Evolutionary conservation across 371 early-diverging fungal genomes (phyloP), one percentile per base, ranked within the genome.

Genomic region (Capniomyces stellatus): DNA sequence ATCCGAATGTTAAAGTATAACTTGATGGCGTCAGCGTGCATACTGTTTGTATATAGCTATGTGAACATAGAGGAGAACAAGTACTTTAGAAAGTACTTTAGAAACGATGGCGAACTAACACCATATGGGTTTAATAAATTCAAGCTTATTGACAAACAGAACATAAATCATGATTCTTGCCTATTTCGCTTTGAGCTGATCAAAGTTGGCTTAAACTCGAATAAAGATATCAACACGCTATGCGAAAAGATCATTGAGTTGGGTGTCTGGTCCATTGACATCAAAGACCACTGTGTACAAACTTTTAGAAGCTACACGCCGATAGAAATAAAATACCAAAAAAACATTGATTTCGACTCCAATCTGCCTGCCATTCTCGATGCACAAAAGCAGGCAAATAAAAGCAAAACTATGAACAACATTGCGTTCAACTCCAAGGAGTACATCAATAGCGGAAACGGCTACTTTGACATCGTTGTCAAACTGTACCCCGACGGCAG

Each of bases 401-500:
- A 15, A 40, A 15, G 15, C 13, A 40, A 19, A 19, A 19, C 40
- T 13, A 19, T 40, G 40, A 40, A 15, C 40, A 15, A 40, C 13
- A 13, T 40, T 44, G 19, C 6, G 21, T 22, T 44, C 10, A 25
- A 25, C 49, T 24, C 18, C 28, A 27, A n/a, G 10, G 29, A 48
- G 49, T n/a, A n/a, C n/a, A n/a, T n/a, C n/a, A 48, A 41, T 60
- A 54, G 24, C 49, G 58, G 58, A 39, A 47, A 55, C 23, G 88
- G 86, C 10, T 71, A 79, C 60, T 75, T 92, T 60, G 92, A 91
- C 46, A 75, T 92, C 55, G 70, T 92, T 29, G 75, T 95, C 70
- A 92, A 93, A 72, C 67, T 63, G 24, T 95, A 80, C 55, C 66
- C 55, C 24, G 53, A 79, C 22, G 63, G 71, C 43, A 64, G 76